Base-by-base conservation (phyloP, 2,329 filamentous ascomycete species). In the Phaeosphaeria sp. region DNA sequence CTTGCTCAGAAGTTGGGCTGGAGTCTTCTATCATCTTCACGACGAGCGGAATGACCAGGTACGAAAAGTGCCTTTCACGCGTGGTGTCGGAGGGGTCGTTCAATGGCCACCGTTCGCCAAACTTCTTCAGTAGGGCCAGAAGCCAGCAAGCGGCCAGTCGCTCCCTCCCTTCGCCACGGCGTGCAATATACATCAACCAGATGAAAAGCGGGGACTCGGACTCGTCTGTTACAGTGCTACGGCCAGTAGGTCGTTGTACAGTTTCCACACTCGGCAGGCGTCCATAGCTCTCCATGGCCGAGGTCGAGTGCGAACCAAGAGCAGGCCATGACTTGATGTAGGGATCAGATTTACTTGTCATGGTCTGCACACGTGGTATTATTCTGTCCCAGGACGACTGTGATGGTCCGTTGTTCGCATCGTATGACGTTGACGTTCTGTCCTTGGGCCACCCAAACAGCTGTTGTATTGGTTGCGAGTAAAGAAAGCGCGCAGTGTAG, bases 401-500 rank as follows among this genome's bases (percentile, higher is more conserved):
- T 6, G 64, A 50, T 7, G 67, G 61, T 25, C 53, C 57, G 30
- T 53, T 57, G 25, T 61, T 56, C 21, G 49, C 60, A 17, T 75
- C 70, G 22, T 65, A 71, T 24, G 59, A 46, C 27, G 59, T 50
- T 25, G 65, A 48, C 9, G 59, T 51, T 43, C 56, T 59, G 36
- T 69, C 65, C 50, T 74, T 75, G 4, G 69, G 66, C 65, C 69
- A 70, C 15, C 66, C 69, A 45, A 76, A 76, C 24, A 73, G 63
- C 52, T 68, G 64, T 48, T 73, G 73, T 53, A 79, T 75, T 17
- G 74, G 66, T n/a, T 76, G 72, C 6, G 79, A 79, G 53, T 82
- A 79, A 20, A 82, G 66, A 47, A 83, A 76, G 15, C 91, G 86
- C 63, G 89, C 89, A 9, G 91, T 89, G 53, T 92, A 87, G 75